Evolutionary conservation across 1,284 basidiomycete species (phyloP).

Genomic region (Ustilago sp.): DNA sequence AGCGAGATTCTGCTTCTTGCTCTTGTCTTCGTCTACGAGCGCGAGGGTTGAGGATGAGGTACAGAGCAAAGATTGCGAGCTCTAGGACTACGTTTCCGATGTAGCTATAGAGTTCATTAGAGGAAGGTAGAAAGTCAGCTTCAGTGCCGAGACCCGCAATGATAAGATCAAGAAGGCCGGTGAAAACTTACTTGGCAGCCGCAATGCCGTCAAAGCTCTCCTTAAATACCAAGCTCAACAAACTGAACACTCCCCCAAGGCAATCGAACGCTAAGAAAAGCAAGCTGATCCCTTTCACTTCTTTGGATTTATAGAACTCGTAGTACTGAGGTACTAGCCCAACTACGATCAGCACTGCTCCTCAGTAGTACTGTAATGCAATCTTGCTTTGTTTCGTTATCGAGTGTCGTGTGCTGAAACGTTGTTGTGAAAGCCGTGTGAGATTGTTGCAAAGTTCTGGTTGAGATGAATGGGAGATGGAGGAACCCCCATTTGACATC

Average conservation of each 20-base stretch:
- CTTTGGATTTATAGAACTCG: constrained; percentile 78
- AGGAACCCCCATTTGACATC: too few species aligned
- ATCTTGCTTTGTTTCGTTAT: too few species aligned
- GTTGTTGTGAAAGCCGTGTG: too few species aligned
- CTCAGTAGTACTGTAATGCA: constrained; percentile 24
- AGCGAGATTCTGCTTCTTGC: not conserved
- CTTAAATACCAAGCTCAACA: constrained; percentile 80
- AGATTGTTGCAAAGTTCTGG: too few species aligned
- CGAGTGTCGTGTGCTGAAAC: too few species aligned
- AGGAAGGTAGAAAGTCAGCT: not conserved
- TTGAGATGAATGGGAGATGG: too few species aligned
- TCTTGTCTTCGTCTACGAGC: constrained; percentile 40
- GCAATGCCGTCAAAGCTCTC: constrained; percentile 77
- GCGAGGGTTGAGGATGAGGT: constrained; percentile 76
- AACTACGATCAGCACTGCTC: constrained; percentile 75
- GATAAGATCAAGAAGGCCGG: not conserved
- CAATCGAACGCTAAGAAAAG: constrained; percentile 80
- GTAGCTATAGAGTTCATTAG: constrained; percentile 69
- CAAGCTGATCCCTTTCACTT: constrained; percentile 81
- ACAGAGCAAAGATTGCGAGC: constrained; percentile 74
- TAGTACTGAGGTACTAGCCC: constrained; percentile 76
- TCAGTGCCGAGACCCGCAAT: not conserved
- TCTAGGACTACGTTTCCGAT: constrained; percentile 75
- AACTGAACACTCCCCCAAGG: constrained; percentile 78
- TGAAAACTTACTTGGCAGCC: constrained; percentile 64